These are phyloP conservation scores for Climacium dendroides DNA, from an alignment of 225 moss, liverwort and hornwort genomes.

Conservation along the genomic window DNA sequence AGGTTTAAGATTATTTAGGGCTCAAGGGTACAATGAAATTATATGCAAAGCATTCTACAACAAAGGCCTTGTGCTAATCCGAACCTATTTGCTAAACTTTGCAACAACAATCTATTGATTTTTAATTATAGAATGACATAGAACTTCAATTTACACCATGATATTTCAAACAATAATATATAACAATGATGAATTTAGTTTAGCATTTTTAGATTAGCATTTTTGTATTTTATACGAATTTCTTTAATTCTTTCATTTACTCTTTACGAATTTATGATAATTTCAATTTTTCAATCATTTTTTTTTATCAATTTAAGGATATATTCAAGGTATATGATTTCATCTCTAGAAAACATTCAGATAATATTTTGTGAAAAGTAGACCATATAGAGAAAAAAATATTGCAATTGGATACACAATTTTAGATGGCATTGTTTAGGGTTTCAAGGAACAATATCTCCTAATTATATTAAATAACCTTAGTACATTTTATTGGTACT, in stretches of 20 bases:
- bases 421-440: neutral
- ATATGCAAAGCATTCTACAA: neutral
- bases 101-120: neutral
- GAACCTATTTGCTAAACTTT: neutral
- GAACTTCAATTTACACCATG: fast-evolving
- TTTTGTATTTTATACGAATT: neutral
- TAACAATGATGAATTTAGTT: neutral
- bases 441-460: too few relatives aligned
- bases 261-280: neutral
- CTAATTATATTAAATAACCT: too few relatives aligned
- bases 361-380: neutral
- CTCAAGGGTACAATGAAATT: neutral
- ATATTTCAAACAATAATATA: neutral
- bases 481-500: neutral
- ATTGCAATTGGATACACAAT: neutral
- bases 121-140: neutral
- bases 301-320: neutral
- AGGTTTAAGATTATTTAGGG: neutral
- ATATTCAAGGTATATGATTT: neutral
- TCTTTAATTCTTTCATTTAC: neutral
- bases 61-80: fast-evolving
- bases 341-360: neutral
- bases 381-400: neutral
- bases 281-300: too few relatives aligned
- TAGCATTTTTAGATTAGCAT: too few relatives aligned